phyloP scores from a whole-genome alignment of 2,329 filamentous ascomycete species.

The Colletotrichum liriopes region DNA sequence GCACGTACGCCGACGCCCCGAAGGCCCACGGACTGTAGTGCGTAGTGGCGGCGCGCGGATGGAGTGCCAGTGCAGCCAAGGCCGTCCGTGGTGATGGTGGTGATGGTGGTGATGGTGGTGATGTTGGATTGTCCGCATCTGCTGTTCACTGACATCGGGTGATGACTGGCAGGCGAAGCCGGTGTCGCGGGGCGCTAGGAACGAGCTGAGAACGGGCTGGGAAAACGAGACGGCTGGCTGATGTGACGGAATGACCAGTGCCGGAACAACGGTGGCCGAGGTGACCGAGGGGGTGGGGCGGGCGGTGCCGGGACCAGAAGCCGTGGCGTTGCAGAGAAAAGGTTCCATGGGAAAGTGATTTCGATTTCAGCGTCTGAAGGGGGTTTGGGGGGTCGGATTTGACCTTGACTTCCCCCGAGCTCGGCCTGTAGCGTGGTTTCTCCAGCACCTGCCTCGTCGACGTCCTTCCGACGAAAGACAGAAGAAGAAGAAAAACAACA shows the following conservation, averaged over 20 bases:
- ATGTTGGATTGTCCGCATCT: not conserved
- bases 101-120: not conserved
- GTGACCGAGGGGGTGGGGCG: conserved; percentile 23
- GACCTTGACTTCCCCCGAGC: no score
- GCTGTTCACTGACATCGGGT: not conserved
- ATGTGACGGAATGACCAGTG: not conserved
- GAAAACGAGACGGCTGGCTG: not conserved
- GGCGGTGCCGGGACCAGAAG: conserved; percentile 6
- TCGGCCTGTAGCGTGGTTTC: not conserved
- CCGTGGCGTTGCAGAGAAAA: not conserved
- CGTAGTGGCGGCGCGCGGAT: not conserved
- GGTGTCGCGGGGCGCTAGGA: not conserved
- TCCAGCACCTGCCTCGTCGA: not conserved
- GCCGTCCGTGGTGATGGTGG: not conserved
- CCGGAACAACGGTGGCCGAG: conserved; percentile 36
- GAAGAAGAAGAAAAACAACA: no score
- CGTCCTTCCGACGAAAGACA: not conserved
- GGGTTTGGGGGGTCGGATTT: no score
- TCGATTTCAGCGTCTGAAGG: not conserved
- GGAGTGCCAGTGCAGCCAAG: conserved; percentile 19
- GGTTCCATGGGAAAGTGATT: not conserved
- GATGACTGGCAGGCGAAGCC: conserved; percentile 13
- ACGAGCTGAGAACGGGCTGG: not conserved
- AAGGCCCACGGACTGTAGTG: not conserved
- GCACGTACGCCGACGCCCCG: not conserved